Evolutionary conservation across 352 stramenopile genomes (phyloP), one percentile per base, ranked within the genome.

Genomic region (Phytopythium litorale): DNA sequence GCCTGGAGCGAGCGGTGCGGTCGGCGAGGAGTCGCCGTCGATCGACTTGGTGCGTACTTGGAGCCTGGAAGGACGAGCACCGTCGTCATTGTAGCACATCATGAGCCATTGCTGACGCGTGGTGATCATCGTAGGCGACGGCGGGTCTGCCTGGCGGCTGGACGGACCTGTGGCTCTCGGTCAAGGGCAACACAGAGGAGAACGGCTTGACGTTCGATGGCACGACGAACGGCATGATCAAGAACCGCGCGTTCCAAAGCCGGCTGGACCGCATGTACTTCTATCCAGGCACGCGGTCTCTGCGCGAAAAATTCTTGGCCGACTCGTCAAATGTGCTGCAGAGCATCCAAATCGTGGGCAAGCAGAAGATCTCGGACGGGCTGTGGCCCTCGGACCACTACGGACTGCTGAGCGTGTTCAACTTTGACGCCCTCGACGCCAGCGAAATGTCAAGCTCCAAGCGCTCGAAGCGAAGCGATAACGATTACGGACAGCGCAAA

Each of bases 121-220:
- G 15, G n/a, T 54, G 21, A 4, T 25, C 23, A 1, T 18, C 18
- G 11, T 25, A 74, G 59, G 71, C 79, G 32, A 78, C 75, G 7
- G 62, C 78, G 7, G 84, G 81, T 0, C 58, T 93, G 13, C 84
- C 81, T 19, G 48, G 60, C 7, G 68, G 71, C 1, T 93, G 84
- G 84, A 87, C 70, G 19, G 84, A 93, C 48, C 72, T 90, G 5
- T 93, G 84, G 84, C 62, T 93, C 37, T 75, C 66, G 0, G 73
- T 91, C 13, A 59, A 63, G 9, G 81, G 79, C 23, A 89, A 91
- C 42, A 88, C 84, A 3, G 81, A 93, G 57, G 72, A 86, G 48
- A 93, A 93, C 21, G 84, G 84, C 0, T 82, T 73, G 65, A 93
- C 84, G 23, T 93, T 88, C 54, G 84, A 93, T 48, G 84, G 80